Evolutionary conservation across 805 yeast species (phyloP).

Genomic region (Ogataea parapolymorpha): DNA sequence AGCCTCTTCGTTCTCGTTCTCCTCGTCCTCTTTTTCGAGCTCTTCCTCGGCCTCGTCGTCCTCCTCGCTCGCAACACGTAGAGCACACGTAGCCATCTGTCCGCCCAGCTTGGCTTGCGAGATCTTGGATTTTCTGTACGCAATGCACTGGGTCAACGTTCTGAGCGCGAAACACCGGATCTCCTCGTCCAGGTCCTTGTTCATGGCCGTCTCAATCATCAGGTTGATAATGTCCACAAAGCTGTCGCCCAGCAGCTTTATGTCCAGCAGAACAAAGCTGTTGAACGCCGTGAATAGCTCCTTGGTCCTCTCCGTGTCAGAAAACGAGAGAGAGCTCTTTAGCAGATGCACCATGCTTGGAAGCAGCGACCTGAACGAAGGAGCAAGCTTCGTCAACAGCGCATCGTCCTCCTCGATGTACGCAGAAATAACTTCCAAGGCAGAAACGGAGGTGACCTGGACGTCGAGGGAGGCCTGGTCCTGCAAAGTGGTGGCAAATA

Average conservation of each 20-base stretch:
- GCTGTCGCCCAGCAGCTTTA: conserved; percentile 73
- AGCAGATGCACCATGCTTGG: conserved; percentile 82
- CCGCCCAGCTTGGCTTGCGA: conserved; percentile 82
- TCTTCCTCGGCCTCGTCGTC: conserved; percentile 76
- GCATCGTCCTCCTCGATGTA: conserved; percentile 59
- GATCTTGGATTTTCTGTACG: conserved; percentile 78
- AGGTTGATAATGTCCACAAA: conserved; percentile 66
- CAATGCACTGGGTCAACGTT: conserved; percentile 73
- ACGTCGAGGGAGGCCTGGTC: conserved; percentile 64
- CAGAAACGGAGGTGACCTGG: conserved; percentile 79
- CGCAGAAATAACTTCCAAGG: conserved; percentile 68
- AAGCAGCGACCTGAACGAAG: conserved; percentile 58
- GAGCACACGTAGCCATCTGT: conserved; percentile 66
- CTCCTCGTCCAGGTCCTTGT: conserved; percentile 70
- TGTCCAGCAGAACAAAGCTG: conserved; percentile 71
- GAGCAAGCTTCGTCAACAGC: conserved; percentile 39
- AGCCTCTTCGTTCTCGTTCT: conserved; percentile 90
- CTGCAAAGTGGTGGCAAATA: conserved; percentile 65
- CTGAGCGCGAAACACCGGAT: conserved; percentile 79
- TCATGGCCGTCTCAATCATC: conserved; percentile 71
- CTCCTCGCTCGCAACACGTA: conserved; percentile 74
- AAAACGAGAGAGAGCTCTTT: conserved; percentile 64
- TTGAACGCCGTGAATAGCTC: conserved; percentile 82
- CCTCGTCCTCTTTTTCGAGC: conserved; percentile 76
- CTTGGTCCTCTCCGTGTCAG: conserved; percentile 69